Evolutionary conservation across 805 yeast species (phyloP).

Genomic region (Candida insectorum): DNA sequence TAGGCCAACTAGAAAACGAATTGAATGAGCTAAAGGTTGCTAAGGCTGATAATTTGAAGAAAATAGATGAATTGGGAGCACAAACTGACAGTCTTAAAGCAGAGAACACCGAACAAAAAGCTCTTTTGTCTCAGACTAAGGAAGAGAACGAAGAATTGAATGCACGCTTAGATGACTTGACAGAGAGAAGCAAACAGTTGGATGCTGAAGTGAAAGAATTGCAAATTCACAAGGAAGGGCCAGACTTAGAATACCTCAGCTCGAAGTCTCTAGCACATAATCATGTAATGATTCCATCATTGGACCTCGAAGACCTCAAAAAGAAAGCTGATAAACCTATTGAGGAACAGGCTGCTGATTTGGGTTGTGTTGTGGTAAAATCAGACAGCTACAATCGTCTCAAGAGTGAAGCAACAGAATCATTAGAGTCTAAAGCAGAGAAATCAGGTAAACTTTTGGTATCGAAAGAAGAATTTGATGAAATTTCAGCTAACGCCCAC

Average conservation of each 20-base stretch:
- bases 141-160: no score
- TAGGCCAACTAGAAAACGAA: no score
- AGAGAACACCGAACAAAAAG: no score
- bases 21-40: no score
- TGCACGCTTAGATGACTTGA: no score
- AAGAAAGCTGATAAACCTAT: conserved; percentile 12
- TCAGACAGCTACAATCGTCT: conserved; percentile 1
- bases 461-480: conserved; percentile 6
- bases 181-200: no score
- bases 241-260: conserved; percentile 1
- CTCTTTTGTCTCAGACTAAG: no score
- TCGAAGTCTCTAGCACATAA: conserved; percentile 4
- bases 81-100: no score
- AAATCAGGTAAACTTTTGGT: conserved; percentile 4
- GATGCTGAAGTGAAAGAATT: no score
- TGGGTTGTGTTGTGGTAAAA: conserved; percentile 8
- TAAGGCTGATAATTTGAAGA: no score
- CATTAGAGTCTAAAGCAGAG: conserved; percentile 8
- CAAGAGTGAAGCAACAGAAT: conserved; percentile 8
- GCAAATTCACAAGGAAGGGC: no score
- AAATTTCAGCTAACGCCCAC: conserved; percentile 3
- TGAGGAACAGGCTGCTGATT: conserved; percentile 7
- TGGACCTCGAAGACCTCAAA: conserved; percentile 12
- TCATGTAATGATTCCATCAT: conserved; percentile 13
- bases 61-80: no score